Percentiles rank a stretch among this genome's conserved stretches.
Conservation (phyloP, 306 rosid species). For the Alnus rubra region DNA sequence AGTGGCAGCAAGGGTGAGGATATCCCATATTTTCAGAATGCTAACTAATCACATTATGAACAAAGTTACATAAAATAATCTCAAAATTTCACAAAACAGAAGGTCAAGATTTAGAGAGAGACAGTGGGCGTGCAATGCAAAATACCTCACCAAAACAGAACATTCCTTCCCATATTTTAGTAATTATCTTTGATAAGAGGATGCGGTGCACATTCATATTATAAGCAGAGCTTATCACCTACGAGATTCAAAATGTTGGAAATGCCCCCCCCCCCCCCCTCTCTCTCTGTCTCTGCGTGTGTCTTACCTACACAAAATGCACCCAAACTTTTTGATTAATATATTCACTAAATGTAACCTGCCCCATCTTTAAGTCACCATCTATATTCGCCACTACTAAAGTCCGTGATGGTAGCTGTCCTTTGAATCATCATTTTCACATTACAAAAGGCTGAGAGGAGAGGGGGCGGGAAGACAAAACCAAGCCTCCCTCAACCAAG, state of each 20-base stretch:
- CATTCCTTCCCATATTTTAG: not conserved
- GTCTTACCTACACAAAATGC: not conserved
- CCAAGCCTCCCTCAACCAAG: not conserved
- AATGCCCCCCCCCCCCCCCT: not conserved
- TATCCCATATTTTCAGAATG: not conserved
- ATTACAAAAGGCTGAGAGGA: not conserved
- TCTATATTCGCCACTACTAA: not conserved
- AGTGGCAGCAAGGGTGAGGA: not conserved
- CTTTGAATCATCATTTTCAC: not conserved
- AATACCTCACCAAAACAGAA: not conserved
- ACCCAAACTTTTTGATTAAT: not conserved
- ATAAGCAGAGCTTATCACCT: not conserved
- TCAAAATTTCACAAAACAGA: not conserved
- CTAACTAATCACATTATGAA: not conserved
- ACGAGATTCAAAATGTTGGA: not conserved
- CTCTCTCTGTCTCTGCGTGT: not conserved
- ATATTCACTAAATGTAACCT: too few species aligned
- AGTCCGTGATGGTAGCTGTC: not conserved
- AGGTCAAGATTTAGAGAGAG: not conserved
- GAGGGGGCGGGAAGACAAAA: not conserved
- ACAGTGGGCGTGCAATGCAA: not conserved
- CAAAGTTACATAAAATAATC: not conserved
- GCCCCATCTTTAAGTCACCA: not conserved
- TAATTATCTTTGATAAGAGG: not conserved
- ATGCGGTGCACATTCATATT: not conserved